Base-by-base conservation (phyloP, 2,329 filamentous ascomycete species). In the Karstenula rhodostoma region DNA sequence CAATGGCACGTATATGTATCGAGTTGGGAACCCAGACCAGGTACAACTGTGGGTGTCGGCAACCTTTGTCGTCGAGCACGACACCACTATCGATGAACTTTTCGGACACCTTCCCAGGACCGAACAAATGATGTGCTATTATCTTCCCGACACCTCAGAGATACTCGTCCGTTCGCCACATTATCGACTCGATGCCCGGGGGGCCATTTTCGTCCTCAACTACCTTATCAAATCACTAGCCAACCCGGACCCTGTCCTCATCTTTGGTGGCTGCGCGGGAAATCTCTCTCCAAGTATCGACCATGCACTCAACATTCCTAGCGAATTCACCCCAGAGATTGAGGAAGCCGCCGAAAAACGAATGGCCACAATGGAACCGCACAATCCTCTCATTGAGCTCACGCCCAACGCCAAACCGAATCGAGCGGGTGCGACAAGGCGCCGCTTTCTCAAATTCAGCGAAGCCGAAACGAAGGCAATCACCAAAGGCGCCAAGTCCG, bases 91-190 rank as follows among this genome's bases (percentile, higher is more conserved):
- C 22, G 68, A 71, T 33, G 60, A 69, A 29, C 47, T 71, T 9
- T 56, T 69, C 22, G 68, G 68, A 6, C 62, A 67, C 15, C 67
- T 71, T 22, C 68, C 68, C 35, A 57, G 68, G n/a, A 71, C 69
- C 42, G 68, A 71, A 55, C 68, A 68, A 53, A 71, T 71, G 68
- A 67, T 66, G 64, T 68, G 65, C 52, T 71, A 71, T 56, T 71
- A 58, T 46, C 61, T 71, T 2, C 64, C 62, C 6, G 54, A 65
- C 40, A 67, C 64, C 33, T 67, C 65, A 29, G 68, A 71, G 40
- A 63, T 71, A 15, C 59, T 71, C 58, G 63, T 71, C 25, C 65
- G 67, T 32, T 71, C 68, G 12, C 68, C 68, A 2, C 68, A 71
- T 56, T 71, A 71, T 29, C 68, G 68, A 19, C 64, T 71, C 19